A percentile compares a stretch with the other conserved stretches of the same genome.
Conservation (phyloP, 2,329 filamentous ascomycete species). For the Talaromyces amestolkiae region DNA sequence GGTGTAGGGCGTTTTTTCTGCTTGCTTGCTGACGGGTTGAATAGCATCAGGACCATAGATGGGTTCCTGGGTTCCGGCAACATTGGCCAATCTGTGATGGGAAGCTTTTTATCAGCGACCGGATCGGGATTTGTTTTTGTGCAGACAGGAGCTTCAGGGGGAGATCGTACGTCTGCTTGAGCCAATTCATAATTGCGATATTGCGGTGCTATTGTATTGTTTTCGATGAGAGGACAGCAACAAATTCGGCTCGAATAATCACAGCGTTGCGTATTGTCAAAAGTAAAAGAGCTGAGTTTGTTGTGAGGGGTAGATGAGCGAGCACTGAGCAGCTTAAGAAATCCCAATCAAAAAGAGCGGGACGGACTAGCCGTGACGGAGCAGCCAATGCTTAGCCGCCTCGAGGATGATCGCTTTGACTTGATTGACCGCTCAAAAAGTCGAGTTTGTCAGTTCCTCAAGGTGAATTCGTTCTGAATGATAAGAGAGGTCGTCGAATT, state of each 20-base stretch:
- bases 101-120: conserved; percentile 20
- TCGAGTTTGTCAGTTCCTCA: not conserved
- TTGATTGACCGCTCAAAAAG: not conserved
- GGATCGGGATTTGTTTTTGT: conserved; percentile 7
- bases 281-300: not conserved
- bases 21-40: conserved; percentile 78
- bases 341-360: conserved; percentile 11
- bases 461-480: not conserved
- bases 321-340: not conserved
- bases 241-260: too few species aligned
- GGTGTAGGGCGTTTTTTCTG: conserved; percentile 73
- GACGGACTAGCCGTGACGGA: conserved; percentile 11
- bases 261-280: not conserved
- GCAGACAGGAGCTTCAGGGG: not conserved
- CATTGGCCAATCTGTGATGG: conserved; percentile 59
- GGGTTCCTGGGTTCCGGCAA: conserved; percentile 93
- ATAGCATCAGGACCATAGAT: conserved; percentile 90
- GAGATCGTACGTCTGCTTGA: conserved; percentile 75
- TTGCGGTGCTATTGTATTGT: not conserved
- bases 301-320: not conserved
- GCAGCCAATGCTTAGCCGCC: conserved; percentile 9
- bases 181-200: conserved; percentile 79
- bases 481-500: not conserved
- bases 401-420: conserved; percentile 2
- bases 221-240: not conserved